Evolutionary conservation across 345 rosid species (phyloP).

Genomic region (Syzygium aromaticum): DNA sequence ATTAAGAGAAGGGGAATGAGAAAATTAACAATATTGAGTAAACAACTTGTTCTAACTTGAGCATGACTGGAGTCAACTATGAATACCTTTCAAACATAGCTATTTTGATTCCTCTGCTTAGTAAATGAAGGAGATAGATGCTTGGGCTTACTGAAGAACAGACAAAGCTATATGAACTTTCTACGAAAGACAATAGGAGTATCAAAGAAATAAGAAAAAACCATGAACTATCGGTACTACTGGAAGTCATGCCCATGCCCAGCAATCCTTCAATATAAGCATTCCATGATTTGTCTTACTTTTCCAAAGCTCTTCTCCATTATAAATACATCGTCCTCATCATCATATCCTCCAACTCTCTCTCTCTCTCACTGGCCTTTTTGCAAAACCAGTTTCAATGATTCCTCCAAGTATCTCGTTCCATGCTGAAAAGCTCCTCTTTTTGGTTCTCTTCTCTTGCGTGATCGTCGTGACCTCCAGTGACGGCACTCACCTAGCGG

Average conservation of each 20-base stretch:
- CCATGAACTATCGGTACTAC: neutral
- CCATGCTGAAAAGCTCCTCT: neutral
- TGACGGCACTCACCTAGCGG: neutral
- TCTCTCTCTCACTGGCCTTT: neutral
- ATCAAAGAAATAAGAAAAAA: neutral
- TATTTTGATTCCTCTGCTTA: neutral
- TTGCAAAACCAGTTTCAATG: neutral
- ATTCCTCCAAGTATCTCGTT: neutral
- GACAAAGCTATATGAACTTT: neutral
- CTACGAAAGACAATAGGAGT: neutral
- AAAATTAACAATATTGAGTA: neutral
- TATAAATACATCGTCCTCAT: neutral
- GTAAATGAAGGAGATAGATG: too few relatives aligned
- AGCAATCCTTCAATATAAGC: rapidly evolving
- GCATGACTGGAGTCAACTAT: neutral
- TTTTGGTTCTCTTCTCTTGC: neutral
- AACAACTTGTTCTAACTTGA: too few relatives aligned
- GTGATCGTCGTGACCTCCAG: rapidly evolving
- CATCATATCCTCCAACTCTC: neutral
- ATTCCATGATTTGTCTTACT: neutral
- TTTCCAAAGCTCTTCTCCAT: neutral
- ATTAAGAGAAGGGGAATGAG: neutral
- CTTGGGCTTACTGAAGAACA: neutral
- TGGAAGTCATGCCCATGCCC: neutral
- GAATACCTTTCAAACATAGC: neutral